Evolutionary conservation across 768 basidiomycete species (phyloP).

Genomic region (Cyclocybe cylindracea): DNA sequence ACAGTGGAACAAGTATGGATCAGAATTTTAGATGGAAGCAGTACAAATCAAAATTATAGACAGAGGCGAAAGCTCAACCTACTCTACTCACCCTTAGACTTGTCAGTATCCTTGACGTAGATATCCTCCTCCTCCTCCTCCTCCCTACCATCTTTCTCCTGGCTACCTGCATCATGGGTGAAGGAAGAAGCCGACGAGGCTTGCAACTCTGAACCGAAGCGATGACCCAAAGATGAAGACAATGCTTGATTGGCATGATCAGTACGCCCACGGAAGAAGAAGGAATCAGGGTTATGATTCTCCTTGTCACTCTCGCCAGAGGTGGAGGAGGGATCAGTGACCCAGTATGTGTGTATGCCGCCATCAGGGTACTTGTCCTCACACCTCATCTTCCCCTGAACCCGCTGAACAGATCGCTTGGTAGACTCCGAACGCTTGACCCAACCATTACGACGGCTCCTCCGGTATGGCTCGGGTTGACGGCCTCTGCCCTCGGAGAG

Average conservation of each 20-base stretch:
- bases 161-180: no score
- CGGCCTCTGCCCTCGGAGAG: conserved; percentile 10
- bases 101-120: no score
- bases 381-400: conserved; percentile 12
- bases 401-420: no score
- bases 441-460: background rate
- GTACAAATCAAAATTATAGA: no score
- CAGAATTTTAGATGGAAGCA: background rate
- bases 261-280: background rate
- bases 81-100: no score
- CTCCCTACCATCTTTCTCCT: no score
- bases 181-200: background rate
- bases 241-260: background rate
- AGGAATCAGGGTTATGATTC: conserved; percentile 3
- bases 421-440: conserved; percentile 8
- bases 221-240: background rate
- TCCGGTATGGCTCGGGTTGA: background rate
- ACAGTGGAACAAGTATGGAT: conserved; percentile 1
- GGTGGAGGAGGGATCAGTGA: conserved; percentile 15
- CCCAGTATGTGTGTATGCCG: conserved; percentile 8
- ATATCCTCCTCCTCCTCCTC: no score
- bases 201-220: background rate
- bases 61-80: no score
- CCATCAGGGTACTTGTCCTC: conserved; percentile 13
- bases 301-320: conserved; percentile 19